Conservation (phyloP, 202 grass and related monocot genomes). For the Setaria viridis region DNA sequence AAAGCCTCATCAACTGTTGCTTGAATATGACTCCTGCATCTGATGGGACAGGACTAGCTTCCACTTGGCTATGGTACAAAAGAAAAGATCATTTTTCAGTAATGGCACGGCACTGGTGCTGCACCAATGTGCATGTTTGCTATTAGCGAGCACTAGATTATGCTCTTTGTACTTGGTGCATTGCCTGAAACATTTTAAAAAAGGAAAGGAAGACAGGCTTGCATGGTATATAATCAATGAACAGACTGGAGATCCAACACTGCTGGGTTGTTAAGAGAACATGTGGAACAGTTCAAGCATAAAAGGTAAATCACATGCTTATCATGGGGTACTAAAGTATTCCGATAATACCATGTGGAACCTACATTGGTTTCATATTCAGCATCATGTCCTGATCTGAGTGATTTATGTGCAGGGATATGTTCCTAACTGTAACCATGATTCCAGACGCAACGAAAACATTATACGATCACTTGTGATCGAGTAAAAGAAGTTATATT, state of each 20-base stretch:
- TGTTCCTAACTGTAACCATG: constrained; percentile 23
- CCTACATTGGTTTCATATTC: constrained; percentile 19
- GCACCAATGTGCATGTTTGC: constrained; percentile 22
- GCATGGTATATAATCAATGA: neutral
- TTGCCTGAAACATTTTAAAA: neutral
- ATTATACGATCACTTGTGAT: constrained; percentile 31
- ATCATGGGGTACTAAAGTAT: constrained; percentile 40
- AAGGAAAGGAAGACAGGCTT: neutral
- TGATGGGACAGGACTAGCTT: constrained; percentile 5
- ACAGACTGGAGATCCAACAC: neutral
- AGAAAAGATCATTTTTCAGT: constrained; percentile 16
- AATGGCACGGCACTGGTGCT: constrained; percentile 4
- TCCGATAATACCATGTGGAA: constrained; percentile 4
- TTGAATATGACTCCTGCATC: neutral
- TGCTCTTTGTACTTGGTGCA: constrained; percentile 2
- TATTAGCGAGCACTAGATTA: neutral
- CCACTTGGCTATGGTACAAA: neutral
- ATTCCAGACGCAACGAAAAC: constrained; percentile 3
- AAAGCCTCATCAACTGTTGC: neutral
- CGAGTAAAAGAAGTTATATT: neutral
- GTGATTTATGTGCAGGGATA: constrained; percentile 15
- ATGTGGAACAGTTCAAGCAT: constrained; percentile 28
- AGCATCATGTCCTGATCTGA: constrained; percentile 19
- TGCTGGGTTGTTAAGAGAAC: neutral
- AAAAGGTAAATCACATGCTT: constrained; percentile 19